A percentile compares a stretch with the other conserved stretches of the same genome.
phyloP scores from a whole-genome alignment of 2,329 filamentous ascomycete genomes.

The Ophiostoma himal-ulmi region DNA sequence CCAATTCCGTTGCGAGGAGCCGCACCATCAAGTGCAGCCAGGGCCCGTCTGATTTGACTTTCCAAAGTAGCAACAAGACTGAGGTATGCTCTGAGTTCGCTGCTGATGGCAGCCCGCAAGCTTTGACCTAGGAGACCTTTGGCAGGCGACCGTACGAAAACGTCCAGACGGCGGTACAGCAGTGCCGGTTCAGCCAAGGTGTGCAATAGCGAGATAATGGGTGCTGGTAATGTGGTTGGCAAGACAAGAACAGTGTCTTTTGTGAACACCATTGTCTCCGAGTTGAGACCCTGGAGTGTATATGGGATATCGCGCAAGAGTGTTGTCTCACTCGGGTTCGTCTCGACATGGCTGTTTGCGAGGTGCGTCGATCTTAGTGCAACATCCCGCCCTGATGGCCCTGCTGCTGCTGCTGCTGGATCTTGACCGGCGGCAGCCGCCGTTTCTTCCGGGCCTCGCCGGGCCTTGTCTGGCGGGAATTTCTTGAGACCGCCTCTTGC shows the following conservation, averaged over 20 bases:
- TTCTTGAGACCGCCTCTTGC: constrained; percentile 47
- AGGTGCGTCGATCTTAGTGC: constrained; percentile 52
- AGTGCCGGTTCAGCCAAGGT: constrained; percentile 87
- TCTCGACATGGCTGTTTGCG: constrained; percentile 50
- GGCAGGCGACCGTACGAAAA: constrained; percentile 74
- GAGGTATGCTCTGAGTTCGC: constrained; percentile 82
- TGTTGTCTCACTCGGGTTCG: constrained; percentile 58
- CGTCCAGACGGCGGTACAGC: constrained; percentile 74
- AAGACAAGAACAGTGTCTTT: constrained; percentile 65
- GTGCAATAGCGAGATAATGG: constrained; percentile 80
- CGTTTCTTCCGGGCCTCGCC: constrained; percentile 35
- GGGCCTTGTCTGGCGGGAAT: constrained; percentile 39
- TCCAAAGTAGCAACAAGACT: constrained; percentile 87
- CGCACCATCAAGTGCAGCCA: constrained; percentile 65
- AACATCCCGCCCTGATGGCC: constrained; percentile 37
- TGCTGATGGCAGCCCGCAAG: constrained; percentile 75
- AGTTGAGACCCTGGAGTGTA: constrained; percentile 86
- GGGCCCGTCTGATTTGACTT: constrained; percentile 78
- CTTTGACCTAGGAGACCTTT: constrained; percentile 88
- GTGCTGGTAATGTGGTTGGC: constrained; percentile 72
- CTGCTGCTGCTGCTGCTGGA: constrained; percentile 28
- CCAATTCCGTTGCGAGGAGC: constrained; percentile 66
- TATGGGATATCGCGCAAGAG: constrained; percentile 80
- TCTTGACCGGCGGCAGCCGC: constrained; percentile 22
- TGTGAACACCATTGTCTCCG: constrained; percentile 72